A percentile compares a stretch with the other conserved stretches of the same genome.
These are phyloP conservation scores for Zhuliangozyma parablackwelliae DNA, from an alignment of 1,139 yeast species.

Conservation along the genomic window DNA sequence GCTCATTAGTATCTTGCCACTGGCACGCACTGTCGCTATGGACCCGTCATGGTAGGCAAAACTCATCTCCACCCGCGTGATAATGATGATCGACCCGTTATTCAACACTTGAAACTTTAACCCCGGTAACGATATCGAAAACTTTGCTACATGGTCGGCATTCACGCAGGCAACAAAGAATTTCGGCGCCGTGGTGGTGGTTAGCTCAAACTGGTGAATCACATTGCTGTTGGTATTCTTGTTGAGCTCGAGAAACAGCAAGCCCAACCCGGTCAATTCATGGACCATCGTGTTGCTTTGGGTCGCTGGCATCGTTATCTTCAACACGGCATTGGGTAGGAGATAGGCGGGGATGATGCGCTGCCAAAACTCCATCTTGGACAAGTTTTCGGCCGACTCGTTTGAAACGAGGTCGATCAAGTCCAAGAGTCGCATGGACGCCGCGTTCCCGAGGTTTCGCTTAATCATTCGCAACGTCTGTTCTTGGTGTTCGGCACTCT, in stretches of 20 bases:
- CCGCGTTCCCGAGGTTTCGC: conserved; percentile 44
- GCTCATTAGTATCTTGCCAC: conserved; percentile 56
- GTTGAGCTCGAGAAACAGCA: conserved; percentile 2
- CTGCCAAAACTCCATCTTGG: conserved; percentile 36
- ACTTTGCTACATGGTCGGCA: conserved; percentile 48
- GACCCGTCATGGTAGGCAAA: conserved; percentile 68
- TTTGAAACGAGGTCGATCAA: conserved; percentile 34
- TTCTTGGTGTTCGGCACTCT: conserved; percentile 21
- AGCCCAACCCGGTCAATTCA: conserved; percentile 3
- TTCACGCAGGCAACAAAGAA: conserved; percentile 52
- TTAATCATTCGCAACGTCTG: conserved; percentile 34
- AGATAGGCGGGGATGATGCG: conserved; percentile 32
- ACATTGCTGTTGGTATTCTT: not conserved
- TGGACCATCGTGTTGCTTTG: conserved; percentile 1
- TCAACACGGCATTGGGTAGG: conserved; percentile 28
- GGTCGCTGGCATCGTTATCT: conserved; percentile 18
- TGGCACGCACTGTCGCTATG: conserved; percentile 56
- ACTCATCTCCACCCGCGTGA: conserved; percentile 52
- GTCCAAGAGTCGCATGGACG: conserved; percentile 36
- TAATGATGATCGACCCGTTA: conserved; percentile 60
- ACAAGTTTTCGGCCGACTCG: conserved; percentile 27
- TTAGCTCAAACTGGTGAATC: conserved; percentile 56
- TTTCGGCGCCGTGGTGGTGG: conserved; percentile 62
- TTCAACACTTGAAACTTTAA: conserved; percentile 63
- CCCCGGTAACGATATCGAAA: conserved; percentile 59